Evolutionary conservation across 805 yeast species (phyloP).

Genomic region (Cyberlindnera veronae): DNA sequence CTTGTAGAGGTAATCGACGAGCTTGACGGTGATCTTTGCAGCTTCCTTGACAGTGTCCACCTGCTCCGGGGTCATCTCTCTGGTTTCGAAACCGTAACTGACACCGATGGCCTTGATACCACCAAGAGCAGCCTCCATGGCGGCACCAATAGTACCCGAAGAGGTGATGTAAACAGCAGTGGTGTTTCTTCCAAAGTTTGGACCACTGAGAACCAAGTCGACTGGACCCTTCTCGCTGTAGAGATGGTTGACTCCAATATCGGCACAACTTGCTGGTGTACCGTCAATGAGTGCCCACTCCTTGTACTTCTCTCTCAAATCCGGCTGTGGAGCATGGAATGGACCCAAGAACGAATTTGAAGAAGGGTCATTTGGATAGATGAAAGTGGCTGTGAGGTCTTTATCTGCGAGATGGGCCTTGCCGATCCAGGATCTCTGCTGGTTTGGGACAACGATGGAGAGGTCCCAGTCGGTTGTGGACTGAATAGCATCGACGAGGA

Average conservation of each 20-base stretch:
- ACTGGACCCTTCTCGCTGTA: constrained; percentile 53
- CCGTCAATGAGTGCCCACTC: constrained; percentile 91
- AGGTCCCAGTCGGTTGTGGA: constrained; percentile 77
- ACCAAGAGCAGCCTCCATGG: constrained; percentile 83
- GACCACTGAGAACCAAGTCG: constrained; percentile 90
- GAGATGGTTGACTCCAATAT: constrained; percentile 79
- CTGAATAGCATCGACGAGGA: constrained; percentile 66
- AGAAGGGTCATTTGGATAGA: constrained; percentile 55
- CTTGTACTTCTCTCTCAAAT: constrained; percentile 39
- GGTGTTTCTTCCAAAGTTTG: constrained; percentile 92
- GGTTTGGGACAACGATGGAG: constrained; percentile 75
- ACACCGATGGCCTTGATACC: constrained; percentile 70
- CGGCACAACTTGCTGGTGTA: constrained; percentile 95
- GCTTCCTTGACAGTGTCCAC: constrained; percentile 49
- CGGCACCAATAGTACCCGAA: constrained; percentile 95
- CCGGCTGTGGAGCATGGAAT: constrained; percentile 46
- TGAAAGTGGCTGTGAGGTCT: constrained; percentile 54
- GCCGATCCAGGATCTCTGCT: constrained; percentile 94
- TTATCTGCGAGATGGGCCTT: constrained; percentile 92
- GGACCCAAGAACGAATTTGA: constrained; percentile 63
- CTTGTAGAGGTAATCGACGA: constrained; percentile 54
- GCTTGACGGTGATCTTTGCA: constrained; percentile 58
- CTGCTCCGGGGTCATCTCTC: constrained; percentile 42
- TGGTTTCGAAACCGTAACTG: constrained; percentile 73
- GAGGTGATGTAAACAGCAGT: constrained; percentile 84